Conservation (phyloP, 2,329 filamentous ascomycete genomes). For the Daldinia sp. region DNA sequence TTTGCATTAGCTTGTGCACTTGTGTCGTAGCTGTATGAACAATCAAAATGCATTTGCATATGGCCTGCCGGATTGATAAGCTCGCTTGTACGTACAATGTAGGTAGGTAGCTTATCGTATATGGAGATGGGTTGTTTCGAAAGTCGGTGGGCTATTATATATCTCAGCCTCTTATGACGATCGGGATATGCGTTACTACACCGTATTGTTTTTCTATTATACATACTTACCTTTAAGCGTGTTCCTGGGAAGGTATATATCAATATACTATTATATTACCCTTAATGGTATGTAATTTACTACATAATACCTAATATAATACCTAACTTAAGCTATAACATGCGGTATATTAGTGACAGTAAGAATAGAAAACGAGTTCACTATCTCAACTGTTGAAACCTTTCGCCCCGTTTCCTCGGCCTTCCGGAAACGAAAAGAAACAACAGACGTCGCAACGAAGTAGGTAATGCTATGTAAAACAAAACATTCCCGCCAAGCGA, state of each 20-base stretch:
- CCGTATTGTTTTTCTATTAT: not conserved
- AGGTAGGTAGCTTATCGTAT: constrained; percentile 1
- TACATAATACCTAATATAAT: too few relatives aligned
- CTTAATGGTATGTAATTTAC: too few relatives aligned
- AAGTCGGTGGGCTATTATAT: constrained; percentile 33
- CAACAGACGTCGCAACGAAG: constrained; percentile 16
- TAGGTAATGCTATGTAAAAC: constrained; percentile 21
- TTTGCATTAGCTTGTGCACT: constrained; percentile 1
- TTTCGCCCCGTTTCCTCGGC: constrained; percentile 17
- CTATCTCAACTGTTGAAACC: constrained; percentile 26
- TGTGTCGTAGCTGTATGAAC: constrained; percentile 4
- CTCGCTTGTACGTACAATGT: constrained; percentile 2
- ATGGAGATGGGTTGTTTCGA: constrained; percentile 3
- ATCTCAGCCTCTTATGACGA: constrained; percentile 36
- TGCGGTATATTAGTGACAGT: constrained; percentile 1
- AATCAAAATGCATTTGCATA: not conserved
- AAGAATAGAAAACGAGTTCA: constrained; percentile 1
- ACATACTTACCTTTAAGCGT: too few relatives aligned
- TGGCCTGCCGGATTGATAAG: constrained; percentile 1
- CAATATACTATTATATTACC: too few relatives aligned
- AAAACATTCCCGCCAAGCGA: constrained; percentile 25
- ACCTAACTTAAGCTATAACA: not conserved
- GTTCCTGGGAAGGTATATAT: too few relatives aligned
- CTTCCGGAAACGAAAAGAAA: constrained; percentile 10
- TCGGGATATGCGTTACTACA: constrained; percentile 13